Conservation (phyloP, 768 basidiomycete species). For the Leccinum longicurvipes region DNA sequence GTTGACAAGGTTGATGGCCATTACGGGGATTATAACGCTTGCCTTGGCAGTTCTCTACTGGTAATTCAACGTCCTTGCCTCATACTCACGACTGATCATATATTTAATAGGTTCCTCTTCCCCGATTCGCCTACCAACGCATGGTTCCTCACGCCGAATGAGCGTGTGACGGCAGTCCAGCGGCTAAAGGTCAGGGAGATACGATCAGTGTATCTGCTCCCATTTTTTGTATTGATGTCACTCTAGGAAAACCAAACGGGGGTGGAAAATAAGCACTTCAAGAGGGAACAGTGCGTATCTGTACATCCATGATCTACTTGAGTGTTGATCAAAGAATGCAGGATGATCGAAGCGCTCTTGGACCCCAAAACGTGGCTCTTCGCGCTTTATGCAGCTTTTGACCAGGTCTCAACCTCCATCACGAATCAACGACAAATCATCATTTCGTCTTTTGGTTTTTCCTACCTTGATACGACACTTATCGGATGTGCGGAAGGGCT, state of each 20-base stretch:
- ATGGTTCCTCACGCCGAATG: constrained; percentile 67
- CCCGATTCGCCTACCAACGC: constrained; percentile 74
- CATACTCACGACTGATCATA: neutral
- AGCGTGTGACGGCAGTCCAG: constrained; percentile 58
- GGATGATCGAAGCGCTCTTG: constrained; percentile 62
- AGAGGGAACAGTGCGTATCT: constrained; percentile 65
- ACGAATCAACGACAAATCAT: constrained; percentile 67
- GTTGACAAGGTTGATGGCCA: constrained; percentile 61
- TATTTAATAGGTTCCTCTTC: constrained; percentile 52
- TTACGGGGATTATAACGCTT: constrained; percentile 60
- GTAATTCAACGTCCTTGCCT: constrained; percentile 28
- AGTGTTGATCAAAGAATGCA: constrained; percentile 20
- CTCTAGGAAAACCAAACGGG: constrained; percentile 71
- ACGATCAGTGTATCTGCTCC: too few species aligned
- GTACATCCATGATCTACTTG: neutral
- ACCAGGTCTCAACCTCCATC: constrained; percentile 63
- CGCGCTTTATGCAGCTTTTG: constrained; percentile 58
- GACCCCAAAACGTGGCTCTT: constrained; percentile 80
- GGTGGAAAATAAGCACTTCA: constrained; percentile 78
- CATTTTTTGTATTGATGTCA: neutral
- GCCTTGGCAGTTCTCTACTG: constrained; percentile 51
- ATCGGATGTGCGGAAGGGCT: constrained; percentile 65
- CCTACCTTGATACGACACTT: constrained; percentile 60
- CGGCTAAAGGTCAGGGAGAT: constrained; percentile 72
- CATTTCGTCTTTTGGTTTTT: constrained; percentile 64